These are phyloP conservation scores for Paramecium primaurelia DNA, from an alignment of 73 alveolate genomes.

Conservation along the genomic window DNA sequence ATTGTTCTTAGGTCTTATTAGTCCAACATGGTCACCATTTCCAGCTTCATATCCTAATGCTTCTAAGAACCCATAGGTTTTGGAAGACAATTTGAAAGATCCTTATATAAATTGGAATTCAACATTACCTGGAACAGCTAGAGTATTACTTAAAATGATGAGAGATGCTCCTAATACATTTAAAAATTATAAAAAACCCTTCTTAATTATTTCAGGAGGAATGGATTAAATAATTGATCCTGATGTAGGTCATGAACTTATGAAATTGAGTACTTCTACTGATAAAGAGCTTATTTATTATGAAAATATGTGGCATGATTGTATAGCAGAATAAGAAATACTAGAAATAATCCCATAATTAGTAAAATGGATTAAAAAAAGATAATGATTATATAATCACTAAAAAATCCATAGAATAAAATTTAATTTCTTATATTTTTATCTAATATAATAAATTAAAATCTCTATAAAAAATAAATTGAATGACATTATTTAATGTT, in stretches of 20 bases:
- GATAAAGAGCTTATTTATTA: background rate
- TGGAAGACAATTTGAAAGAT: background rate
- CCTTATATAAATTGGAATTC: background rate
- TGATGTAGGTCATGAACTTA: background rate
- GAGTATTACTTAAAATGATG: background rate
- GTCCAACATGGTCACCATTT: background rate
- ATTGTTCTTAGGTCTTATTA: background rate
- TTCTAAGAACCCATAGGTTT: background rate
- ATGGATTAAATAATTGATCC: constrained; percentile 19
- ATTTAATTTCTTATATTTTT: background rate
- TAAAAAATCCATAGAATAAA: background rate
- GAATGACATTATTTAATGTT: too few relatives aligned
- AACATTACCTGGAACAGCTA: background rate
- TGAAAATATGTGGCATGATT: constrained; percentile 33
- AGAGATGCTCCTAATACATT: background rate
- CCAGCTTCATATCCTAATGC: background rate
- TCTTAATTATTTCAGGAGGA: background rate
- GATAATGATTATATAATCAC: background rate
- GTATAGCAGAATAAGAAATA: constrained; percentile 1
- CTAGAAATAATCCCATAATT: background rate
- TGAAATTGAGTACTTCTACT: background rate
- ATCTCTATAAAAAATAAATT: too few relatives aligned
- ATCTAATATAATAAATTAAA: too few relatives aligned
- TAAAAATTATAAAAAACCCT: background rate
- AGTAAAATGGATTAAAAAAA: background rate